A percentile compares a stretch with the other conserved stretches of the same genome.
Evolutionary conservation across 129 eudicot species (phyloP).

Genomic region (Flaveria bidentis): DNA sequence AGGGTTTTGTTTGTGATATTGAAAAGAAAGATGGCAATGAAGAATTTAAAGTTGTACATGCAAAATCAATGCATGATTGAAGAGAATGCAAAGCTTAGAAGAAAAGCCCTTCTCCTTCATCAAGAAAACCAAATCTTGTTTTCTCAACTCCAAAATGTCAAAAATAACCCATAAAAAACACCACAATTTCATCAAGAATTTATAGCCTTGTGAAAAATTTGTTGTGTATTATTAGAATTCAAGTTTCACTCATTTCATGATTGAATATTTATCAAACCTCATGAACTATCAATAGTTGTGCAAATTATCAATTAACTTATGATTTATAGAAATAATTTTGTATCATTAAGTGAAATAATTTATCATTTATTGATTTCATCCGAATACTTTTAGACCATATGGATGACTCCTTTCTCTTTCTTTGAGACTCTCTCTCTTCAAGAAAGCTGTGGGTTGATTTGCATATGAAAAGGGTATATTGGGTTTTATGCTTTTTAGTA

Average conservation of each 20-base stretch:
- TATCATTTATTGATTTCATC: constrained; percentile 6
- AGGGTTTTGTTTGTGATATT: constrained; percentile 35
- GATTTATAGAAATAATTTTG: neutral
- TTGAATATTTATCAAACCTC: constrained; percentile 12
- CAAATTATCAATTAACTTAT: neutral
- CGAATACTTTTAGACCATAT: constrained; percentile 22
- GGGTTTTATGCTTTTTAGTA: constrained; percentile 30
- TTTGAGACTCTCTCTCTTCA: constrained; percentile 35
- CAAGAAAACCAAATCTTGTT: constrained; percentile 60
- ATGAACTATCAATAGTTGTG: constrained; percentile 6
- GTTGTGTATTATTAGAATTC: constrained; percentile 23
- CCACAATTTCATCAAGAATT: constrained; percentile 11
- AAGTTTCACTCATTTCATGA: constrained; percentile 15
- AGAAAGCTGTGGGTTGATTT: constrained; percentile 36
- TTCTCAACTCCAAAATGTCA: constrained; percentile 46
- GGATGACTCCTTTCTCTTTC: constrained; percentile 37
- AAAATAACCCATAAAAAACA: constrained; percentile 7
- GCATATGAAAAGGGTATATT: constrained; percentile 32
- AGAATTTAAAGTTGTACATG: constrained; percentile 59
- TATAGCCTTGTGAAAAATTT: constrained; percentile 13
- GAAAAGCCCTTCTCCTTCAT: constrained; percentile 52
- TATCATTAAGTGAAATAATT: neutral
- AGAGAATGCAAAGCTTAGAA: constrained; percentile 64
- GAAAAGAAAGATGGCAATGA: constrained; percentile 49
- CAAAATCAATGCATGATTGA: constrained; percentile 61